Evolutionary conservation across 2,329 filamentous ascomycete species (phyloP), one percentile per base, ranked within the genome.

Genomic region (Nigrograna mackinnonii): DNA sequence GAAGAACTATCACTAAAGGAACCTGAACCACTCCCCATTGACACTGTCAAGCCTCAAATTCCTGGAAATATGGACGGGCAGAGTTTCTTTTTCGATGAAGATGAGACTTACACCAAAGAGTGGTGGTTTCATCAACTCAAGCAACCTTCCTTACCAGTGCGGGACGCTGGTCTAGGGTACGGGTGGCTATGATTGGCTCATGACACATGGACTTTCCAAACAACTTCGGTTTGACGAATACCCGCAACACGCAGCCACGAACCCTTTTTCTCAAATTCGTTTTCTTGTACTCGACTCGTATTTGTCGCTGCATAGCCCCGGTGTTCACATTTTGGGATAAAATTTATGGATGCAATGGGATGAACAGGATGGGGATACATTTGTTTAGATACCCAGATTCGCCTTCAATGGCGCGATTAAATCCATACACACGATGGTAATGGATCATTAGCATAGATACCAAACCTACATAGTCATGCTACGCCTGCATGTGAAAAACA

Each of bases 71-170:
- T 70, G 60, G 60, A 68, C 3, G 68, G 68, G 11, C 68, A 69
- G 43, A 70, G 67, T 46, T 69, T 70, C 53, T 66, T 71, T 46
- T 68, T 67, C 35, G 66, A 68, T 16, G 65, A 71, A 19, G 64
- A 66, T 24, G 66, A 67, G 49, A 60, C 50, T 5, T 62, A 61
- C 37, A 58, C 59, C 30, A 69, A 68, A 39, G 67, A 70, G 35
- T 70, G 67, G 67, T 71, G 67, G 68, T 70, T 59, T 52, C 64
- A 68, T 16, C 66, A 69, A 40, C 40, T 61, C 37, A 65, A 66
- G 57, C 60, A 66, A 39, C 54, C 65, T 32, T 50, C 60, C 16
- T 55, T 65, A 50, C 65, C 65, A 50, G 64, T 66, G 63, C 67
- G 58, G 59, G 64, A 65, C 55, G 51, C 60, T 50, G 64, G 62